Base-by-base conservation (phyloP, 257 asterid species). In the Plectranthus barbatus region DNA sequence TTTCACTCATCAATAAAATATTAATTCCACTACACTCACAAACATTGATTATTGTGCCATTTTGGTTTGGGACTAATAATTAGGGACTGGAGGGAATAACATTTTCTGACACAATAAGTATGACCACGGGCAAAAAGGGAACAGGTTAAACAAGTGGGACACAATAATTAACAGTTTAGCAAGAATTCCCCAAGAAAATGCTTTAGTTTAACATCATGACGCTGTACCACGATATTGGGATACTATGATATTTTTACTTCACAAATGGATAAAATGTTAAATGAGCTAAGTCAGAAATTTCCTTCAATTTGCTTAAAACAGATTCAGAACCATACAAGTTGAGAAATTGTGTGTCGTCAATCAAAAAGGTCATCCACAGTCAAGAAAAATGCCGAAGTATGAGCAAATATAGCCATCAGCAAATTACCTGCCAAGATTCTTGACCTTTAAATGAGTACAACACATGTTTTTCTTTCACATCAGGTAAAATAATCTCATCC, bases 371-470 rank as follows among this genome's bases (percentile, higher is more conserved):
- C 14, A 46, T 62, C 31, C 49, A 26, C 13, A 48, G 6, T 50
- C 10, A 31, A 19, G 31, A n/a, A 54, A 66, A 34, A 21, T 31
- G 37, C 31, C n/a, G 5, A 49, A 63, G 11, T 8, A 42, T 29
- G 37, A 55, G 29, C 24, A 45, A 55, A n/a, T 21, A 40, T 2
- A 29, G 24, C 11, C 21, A 50, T 45, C 10, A n/a, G 21, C 48
- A 40, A 17, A 21, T 34, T 42, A 90, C 97, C 97, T 90, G 95
- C 97, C 97, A 90, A 55, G 97, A 90, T 49, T 90, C 97, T 77
- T 83, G 83, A 10, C 95, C 95, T 62, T 79, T 86, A 79, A 90
- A 90, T 41, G 64, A 66, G 71, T 86, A 90, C 12, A 61, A 6
- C 0, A 75, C 83, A 67, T 71, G 76, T 60, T 83, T 86, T 18